These are phyloP conservation scores for Eucalyptus regnans DNA, from an alignment of 345 rosid species.

Conservation along the genomic window DNA sequence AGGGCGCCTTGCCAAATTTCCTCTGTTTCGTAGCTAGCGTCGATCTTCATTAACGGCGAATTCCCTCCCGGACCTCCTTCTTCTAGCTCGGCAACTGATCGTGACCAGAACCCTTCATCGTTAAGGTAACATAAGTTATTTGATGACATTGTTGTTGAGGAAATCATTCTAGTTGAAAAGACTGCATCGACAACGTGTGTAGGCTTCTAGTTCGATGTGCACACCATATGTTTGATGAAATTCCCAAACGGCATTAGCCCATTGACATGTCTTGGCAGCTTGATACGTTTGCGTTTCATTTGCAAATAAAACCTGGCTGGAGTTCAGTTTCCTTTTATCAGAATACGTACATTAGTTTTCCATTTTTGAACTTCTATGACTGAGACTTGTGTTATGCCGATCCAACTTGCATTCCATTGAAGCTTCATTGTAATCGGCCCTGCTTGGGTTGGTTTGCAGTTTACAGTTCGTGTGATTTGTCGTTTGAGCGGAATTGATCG, in stretches of 20 bases:
- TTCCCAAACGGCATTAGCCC: neutral
- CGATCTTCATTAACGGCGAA: neutral
- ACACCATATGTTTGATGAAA: neutral
- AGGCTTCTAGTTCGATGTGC: neutral
- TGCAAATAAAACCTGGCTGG: neutral
- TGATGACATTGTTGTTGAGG: neutral
- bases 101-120: neutral
- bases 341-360: neutral
- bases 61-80: neutral
- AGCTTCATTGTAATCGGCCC: neutral
- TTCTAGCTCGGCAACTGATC: too few relatives aligned
- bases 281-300: neutral
- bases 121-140: neutral
- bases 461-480: neutral
- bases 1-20: neutral
- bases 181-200: rapidly evolving
- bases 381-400: neutral
- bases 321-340: neutral
- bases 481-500: neutral
- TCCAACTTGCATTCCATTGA: neutral
- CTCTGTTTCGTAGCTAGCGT: neutral
- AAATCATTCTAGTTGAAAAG: neutral
- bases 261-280: neutral
- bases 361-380: neutral
- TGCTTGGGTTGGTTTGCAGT: neutral